Percentiles rank a stretch among this genome's conserved stretches.
Evolutionary conservation across 345 rosid genomes (phyloP).

Genomic region (Turritis glabra): DNA sequence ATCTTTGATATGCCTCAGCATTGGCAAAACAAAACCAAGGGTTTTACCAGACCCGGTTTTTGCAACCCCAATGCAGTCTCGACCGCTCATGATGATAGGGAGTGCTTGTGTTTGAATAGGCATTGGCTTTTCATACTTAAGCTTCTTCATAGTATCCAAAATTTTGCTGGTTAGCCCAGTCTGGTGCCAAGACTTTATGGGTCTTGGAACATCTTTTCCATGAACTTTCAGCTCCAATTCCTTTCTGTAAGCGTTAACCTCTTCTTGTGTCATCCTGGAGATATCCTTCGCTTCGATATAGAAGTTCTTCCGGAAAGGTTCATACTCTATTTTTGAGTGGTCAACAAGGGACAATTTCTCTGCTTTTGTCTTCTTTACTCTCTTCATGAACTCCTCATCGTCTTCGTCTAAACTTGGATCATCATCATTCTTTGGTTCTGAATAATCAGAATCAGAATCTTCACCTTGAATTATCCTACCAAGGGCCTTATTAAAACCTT

Average conservation of each 20-base stretch:
- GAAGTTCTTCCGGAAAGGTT: slow-evolving; percentile 79
- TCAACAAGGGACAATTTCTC: slow-evolving; percentile 90
- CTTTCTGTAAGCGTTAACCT: slow-evolving; percentile 78
- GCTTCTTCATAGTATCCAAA: slow-evolving; percentile 87
- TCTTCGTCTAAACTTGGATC: slow-evolving; percentile 77
- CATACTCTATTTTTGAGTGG: slow-evolving; percentile 87
- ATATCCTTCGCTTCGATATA: slow-evolving; percentile 92
- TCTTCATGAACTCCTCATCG: slow-evolving; percentile 95
- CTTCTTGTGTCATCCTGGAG: slow-evolving; percentile 75
- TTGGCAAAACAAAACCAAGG: slow-evolving; percentile 94
- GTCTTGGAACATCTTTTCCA: slow-evolving; percentile 95
- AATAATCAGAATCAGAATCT: slow-evolving; percentile 84
- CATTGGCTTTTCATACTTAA: slow-evolving; percentile 89
- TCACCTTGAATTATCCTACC: slow-evolving; percentile 98
- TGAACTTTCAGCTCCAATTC: slow-evolving; percentile 86
- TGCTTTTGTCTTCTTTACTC: slow-evolving; percentile 97
- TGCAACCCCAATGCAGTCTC: slow-evolving; percentile 97
- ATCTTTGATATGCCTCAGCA: slow-evolving; percentile 98
- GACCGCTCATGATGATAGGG: slow-evolving; percentile 92
- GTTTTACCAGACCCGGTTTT: slow-evolving; percentile 98
- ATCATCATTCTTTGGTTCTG: slow-evolving; percentile 62
- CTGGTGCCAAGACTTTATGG: slow-evolving; percentile 92
- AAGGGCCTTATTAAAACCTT: slow-evolving; percentile 59
- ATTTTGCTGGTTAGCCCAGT: slow-evolving; percentile 85
- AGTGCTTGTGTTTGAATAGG: slow-evolving; percentile 96